phyloP scores from a whole-genome alignment of 1,139 yeast species.

The Saccharomyces hybrid region DNA sequence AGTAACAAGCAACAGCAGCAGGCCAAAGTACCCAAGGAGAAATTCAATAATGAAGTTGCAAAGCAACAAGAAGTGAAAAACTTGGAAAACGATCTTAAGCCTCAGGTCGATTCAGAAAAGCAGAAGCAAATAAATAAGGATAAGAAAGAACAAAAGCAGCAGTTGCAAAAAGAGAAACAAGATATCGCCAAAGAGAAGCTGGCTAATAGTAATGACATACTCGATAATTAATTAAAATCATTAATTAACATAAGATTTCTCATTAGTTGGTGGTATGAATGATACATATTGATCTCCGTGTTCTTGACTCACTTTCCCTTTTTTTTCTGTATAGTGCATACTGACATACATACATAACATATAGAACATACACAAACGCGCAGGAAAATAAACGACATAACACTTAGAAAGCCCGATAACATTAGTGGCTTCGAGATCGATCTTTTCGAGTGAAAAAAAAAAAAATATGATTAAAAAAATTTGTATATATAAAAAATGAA shows the following conservation, averaged over 20 bases:
- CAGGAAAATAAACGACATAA: background rate
- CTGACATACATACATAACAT: background rate
- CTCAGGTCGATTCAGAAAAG: conserved; percentile 5
- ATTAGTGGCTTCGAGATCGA: background rate
- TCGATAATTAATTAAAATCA: background rate
- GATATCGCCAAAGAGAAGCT: background rate
- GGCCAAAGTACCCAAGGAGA: conserved; percentile 15
- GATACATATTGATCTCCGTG: too few relatives aligned
- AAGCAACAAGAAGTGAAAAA: conserved; percentile 31
- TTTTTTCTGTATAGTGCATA: background rate
- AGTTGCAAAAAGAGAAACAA: background rate
- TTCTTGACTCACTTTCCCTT: background rate
- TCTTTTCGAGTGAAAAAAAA: background rate
- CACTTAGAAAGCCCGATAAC: background rate
- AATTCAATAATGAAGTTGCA: conserved; percentile 26
- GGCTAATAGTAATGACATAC: background rate
- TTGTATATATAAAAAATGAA: background rate
- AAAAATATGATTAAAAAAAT: background rate
- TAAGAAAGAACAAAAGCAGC: background rate
- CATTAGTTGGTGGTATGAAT: background rate
- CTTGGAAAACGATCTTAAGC: conserved; percentile 22
- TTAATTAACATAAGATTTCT: background rate
- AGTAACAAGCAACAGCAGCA: conserved; percentile 6
- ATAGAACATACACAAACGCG: background rate
- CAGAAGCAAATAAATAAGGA: background rate